phyloP scores from a whole-genome alignment of 148 eudicot genomes.

The Chenopodium suecicum region DNA sequence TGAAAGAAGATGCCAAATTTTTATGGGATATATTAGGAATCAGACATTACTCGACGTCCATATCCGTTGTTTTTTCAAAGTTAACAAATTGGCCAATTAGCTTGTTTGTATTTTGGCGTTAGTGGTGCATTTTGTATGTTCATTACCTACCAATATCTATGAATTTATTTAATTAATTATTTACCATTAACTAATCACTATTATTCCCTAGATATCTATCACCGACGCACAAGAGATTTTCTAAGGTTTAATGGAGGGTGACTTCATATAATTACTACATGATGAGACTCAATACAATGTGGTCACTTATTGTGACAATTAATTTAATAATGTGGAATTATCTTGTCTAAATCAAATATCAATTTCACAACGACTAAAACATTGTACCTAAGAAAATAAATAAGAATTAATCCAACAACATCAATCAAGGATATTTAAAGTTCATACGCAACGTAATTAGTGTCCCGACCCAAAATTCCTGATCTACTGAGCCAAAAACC shows the following conservation, averaged over 20 bases:
- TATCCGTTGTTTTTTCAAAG: neutral
- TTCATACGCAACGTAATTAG: no score
- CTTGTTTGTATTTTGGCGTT: neutral
- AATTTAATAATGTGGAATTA: no score
- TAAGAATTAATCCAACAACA: no score
- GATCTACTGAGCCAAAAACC: no score
- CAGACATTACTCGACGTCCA: neutral
- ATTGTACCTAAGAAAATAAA: no score
- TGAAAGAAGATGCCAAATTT: constrained; percentile 20
- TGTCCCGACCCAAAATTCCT: no score
- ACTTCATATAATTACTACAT: neutral
- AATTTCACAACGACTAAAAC: no score
- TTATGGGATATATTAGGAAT: neutral
- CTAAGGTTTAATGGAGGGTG: neutral
- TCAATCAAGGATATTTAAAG: no score
- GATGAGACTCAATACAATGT: no score
- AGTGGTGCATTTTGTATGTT: constrained; percentile 2
- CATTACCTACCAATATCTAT: neutral
- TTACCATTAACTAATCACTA: neutral
- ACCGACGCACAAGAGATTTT: neutral
- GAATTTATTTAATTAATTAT: neutral
- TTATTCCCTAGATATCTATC: neutral
- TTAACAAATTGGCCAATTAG: neutral
- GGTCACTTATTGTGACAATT: no score
- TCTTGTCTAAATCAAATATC: no score